Evolutionary conservation across 441 rosid genomes (phyloP).

Genomic region (Erysimum pusillum): DNA sequence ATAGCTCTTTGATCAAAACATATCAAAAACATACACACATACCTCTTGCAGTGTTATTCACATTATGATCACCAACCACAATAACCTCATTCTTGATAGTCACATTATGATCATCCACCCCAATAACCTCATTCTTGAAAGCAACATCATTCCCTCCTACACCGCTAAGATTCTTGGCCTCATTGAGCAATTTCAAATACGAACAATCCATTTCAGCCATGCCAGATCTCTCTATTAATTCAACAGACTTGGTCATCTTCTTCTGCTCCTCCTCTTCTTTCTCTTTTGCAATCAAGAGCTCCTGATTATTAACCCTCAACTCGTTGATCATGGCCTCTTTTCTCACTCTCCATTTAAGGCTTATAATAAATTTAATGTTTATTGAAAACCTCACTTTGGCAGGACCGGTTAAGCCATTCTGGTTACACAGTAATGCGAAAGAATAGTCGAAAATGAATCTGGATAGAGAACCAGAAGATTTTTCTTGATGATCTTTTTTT

Average conservation of each 20-base stretch:
- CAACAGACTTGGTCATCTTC: conserved; percentile 13
- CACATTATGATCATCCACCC: conserved; percentile 1
- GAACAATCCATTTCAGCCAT: neutral
- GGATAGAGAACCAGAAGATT: too few relatives aligned
- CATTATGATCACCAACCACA: neutral
- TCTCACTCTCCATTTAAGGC: conserved; percentile 13
- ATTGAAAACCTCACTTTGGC: too few relatives aligned
- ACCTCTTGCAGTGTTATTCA: neutral
- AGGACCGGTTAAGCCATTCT: too few relatives aligned
- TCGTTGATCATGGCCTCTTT: neutral
- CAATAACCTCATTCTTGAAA: neutral
- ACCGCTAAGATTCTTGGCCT: neutral
- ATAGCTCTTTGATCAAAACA: neutral
- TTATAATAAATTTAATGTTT: too few relatives aligned
- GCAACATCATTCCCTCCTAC: neutral
- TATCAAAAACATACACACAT: neutral
- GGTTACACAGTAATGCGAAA: too few relatives aligned
- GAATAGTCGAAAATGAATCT: too few relatives aligned
- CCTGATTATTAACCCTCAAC: neutral
- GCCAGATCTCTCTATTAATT: conserved; percentile 1
- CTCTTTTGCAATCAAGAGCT: conserved; percentile 1
- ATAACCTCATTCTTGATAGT: neutral
- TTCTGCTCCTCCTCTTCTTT: neutral
- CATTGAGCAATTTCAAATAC: neutral
- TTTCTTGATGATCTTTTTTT: too few relatives aligned